phyloP scores from a whole-genome alignment of 257 asterid species.

The Przewalskia tangutica region DNA sequence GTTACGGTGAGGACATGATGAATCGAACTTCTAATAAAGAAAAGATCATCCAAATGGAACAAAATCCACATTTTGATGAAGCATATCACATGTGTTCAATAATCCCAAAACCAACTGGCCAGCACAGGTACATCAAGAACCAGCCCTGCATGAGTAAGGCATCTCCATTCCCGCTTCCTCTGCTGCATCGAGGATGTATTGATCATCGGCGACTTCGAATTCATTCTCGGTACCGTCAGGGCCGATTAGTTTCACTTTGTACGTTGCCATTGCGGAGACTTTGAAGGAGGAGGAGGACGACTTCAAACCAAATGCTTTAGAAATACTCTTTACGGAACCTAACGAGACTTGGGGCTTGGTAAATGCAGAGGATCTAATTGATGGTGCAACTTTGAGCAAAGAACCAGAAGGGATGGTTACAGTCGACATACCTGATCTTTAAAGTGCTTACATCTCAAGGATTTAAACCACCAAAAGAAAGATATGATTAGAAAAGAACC shows the following conservation, averaged over 20 bases:
- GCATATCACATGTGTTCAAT: background rate
- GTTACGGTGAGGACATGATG: background rate
- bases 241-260: constrained; percentile 30
- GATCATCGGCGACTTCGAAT: constrained; percentile 28
- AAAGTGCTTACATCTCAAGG: no score
- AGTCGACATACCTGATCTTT: constrained; percentile 16
- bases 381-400: constrained; percentile 5
- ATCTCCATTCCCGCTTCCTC: constrained; percentile 27
- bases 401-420: constrained; percentile 13
- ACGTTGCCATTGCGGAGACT: constrained; percentile 20
- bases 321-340: constrained; percentile 15
- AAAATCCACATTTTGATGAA: background rate
- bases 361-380: background rate
- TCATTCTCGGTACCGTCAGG: constrained; percentile 29
- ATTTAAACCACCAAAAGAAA: no score
- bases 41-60: background rate
- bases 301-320: constrained; percentile 15
- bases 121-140: constrained; percentile 31
- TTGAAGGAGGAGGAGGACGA: background rate
- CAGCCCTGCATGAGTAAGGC: constrained; percentile 37
- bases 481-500: no score
- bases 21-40: background rate
- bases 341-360: background rate
- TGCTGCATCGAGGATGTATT: constrained; percentile 32
- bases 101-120: constrained; percentile 10